phyloP scores from a whole-genome alignment of 306 rosid genomes.

The Gastrolobium bilobum region DNA sequence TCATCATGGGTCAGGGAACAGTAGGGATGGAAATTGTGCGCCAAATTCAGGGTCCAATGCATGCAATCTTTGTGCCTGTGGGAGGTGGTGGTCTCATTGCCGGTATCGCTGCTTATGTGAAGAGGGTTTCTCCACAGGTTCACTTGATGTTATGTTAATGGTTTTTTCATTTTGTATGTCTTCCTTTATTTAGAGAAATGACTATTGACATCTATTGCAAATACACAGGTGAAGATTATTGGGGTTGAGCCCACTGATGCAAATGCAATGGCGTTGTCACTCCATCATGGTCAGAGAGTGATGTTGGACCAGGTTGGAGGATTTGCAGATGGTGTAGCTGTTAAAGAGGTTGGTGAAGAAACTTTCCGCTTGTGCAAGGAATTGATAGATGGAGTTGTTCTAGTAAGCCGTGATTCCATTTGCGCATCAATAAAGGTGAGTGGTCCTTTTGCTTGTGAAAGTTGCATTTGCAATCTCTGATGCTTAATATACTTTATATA shows the following conservation, averaged over 20 bases:
- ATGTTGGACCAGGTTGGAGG: conserved; percentile 87
- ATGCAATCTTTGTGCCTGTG: conserved; percentile 95
- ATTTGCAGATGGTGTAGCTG: conserved; percentile 99
- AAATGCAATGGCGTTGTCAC: conserved; percentile 93
- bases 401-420: conserved; percentile 91
- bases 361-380: conserved; percentile 88
- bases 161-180: not conserved
- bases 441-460: conserved; percentile 40
- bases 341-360: conserved; percentile 97
- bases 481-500: not conserved
- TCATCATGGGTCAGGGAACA: conserved; percentile 94
- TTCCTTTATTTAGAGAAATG: conserved; percentile 2
- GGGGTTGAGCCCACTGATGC: conserved; percentile 98
- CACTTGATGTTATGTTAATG: conserved; percentile 34
- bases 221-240: conserved; percentile 81
- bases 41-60: conserved; percentile 71
- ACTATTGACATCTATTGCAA: conserved; percentile 30
- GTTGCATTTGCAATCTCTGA: conserved; percentile 20
- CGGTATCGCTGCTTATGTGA: conserved; percentile 96
- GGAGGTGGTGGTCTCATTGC: conserved; percentile 99
- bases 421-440: conserved; percentile 96
- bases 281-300: conserved; percentile 87
- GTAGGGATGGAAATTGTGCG: conserved; percentile 95
- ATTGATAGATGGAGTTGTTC: conserved; percentile 89
- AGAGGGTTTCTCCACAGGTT: conserved; percentile 94